These are phyloP conservation scores for Acer negundo DNA, from an alignment of 345 rosid species.

Conservation along the genomic window DNA sequence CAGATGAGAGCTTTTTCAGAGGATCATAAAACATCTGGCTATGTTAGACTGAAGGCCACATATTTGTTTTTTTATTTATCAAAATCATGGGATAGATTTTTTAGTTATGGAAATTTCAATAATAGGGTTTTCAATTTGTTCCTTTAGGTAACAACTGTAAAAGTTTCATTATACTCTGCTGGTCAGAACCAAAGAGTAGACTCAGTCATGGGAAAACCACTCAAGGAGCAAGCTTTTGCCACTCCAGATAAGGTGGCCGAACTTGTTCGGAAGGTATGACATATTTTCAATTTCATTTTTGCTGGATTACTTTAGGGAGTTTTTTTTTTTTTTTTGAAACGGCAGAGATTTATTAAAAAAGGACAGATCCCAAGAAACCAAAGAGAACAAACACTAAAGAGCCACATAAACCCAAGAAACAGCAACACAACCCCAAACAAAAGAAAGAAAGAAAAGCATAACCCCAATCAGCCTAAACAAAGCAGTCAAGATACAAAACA, in stretches of 20 bases:
- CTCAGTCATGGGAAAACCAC: conserved; percentile 75
- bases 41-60: not conserved
- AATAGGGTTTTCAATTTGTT: conserved; percentile 7
- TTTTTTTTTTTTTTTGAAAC: too few relatives aligned
- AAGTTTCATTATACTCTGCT: conserved; percentile 68
- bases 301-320: not conserved
- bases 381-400: too few relatives aligned
- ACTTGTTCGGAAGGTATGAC: conserved; percentile 83
- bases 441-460: too few relatives aligned
- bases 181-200: conserved; percentile 65
- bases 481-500: too few relatives aligned
- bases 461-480: too few relatives aligned
- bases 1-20: not conserved
- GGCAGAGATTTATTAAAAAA: too few relatives aligned
- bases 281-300: conserved; percentile 2
- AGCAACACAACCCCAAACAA: too few relatives aligned
- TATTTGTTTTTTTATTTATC: not conserved
- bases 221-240: conserved; percentile 96
- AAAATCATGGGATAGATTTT: not conserved
- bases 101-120: not conserved
- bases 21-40: not conserved
- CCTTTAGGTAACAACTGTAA: conserved; percentile 83
- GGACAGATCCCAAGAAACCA: too few relatives aligned
- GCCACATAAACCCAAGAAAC: too few relatives aligned
- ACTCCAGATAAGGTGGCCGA: conserved; percentile 94